These are phyloP conservation scores for Aspergillaceae sp. DNA, from an alignment of 2,329 filamentous ascomycete species.

Conservation along the genomic window DNA sequence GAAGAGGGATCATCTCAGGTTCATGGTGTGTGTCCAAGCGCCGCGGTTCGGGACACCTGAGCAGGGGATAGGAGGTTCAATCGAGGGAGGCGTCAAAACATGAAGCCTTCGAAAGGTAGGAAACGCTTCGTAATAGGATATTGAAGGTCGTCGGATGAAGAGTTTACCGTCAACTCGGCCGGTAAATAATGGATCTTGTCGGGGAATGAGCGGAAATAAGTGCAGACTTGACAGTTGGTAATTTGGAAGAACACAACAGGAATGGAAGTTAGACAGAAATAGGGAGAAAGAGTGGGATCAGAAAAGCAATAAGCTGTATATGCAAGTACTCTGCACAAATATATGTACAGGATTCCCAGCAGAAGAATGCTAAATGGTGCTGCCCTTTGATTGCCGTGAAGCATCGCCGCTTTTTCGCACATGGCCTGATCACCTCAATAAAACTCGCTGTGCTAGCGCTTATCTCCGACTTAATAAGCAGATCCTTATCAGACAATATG, in stretches of 20 bases:
- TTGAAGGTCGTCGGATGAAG: background rate
- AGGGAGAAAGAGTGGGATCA: too few species aligned
- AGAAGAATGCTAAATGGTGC: too few species aligned
- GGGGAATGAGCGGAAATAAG: background rate
- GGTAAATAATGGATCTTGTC: background rate
- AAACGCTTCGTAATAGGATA: too few species aligned
- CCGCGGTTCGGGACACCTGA: conserved; percentile 17
- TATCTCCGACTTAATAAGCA: too few species aligned
- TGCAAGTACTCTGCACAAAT: background rate
- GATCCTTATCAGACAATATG: too few species aligned
- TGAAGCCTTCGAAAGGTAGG: background rate
- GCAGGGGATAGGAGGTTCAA: background rate
- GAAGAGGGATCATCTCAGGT: conserved; percentile 34
- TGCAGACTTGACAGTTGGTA: background rate
- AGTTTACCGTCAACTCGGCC: background rate
- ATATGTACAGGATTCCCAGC: background rate
- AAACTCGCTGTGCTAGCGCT: too few species aligned
- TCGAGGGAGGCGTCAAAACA: background rate
- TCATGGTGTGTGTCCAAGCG: conserved; percentile 29
- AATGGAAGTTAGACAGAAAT: background rate
- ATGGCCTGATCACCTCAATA: too few species aligned
- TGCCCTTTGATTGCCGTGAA: too few species aligned
- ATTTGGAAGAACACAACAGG: background rate
- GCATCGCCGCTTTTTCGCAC: too few species aligned
- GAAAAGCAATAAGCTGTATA: too few species aligned